Base-by-base conservation (phyloP, 306 rosid species). In the Corylus americana region DNA sequence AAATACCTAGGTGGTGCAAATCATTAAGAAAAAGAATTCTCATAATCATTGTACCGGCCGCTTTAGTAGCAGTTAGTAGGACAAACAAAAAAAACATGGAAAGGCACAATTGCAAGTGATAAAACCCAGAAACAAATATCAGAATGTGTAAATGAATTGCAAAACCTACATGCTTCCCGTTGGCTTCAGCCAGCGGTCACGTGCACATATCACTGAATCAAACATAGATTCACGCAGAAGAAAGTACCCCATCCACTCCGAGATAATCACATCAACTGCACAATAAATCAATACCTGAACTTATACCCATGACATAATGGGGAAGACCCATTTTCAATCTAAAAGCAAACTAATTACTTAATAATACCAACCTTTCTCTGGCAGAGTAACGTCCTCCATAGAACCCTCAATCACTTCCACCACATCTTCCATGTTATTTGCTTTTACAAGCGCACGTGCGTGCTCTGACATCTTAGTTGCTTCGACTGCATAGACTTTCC, bases 191-290 rank as follows among this genome's bases (percentile, higher is more conserved):
- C 99, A 95, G 71, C 81, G 93, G 79, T 95, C 99, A 86, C 99
- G 97, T n/a, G 99, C 99, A 81, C 83, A 90, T 71, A 95, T 95
- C 70, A 95, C 99, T 0, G 99, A 95, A 89, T 95, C 99, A 87
- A 95, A 93, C 99, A 95, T 95, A 27, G 99, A 95, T 74, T 95
- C 99, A 25, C 99, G 96, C 77, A 95, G 87, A 74, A 95, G 98
- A 84, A 95, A 95, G 83, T 95, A 95, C 68, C 99, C 99, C 99
- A 95, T 95, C 99, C 99, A 95, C 89, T 95, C 98, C 3, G 99
- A 95, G 79, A 95, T 93, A 20, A 95, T 95, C 71, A 95, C 99
- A 72, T 95, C 99, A 77, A 95, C 99, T 93, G 90, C 81, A 86
- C 77, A 73, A 74, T 14, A 80, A 49, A 35, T 42, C 49, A 77